Conservation (phyloP, 83 land plant species). For the Larix sibirica region DNA sequence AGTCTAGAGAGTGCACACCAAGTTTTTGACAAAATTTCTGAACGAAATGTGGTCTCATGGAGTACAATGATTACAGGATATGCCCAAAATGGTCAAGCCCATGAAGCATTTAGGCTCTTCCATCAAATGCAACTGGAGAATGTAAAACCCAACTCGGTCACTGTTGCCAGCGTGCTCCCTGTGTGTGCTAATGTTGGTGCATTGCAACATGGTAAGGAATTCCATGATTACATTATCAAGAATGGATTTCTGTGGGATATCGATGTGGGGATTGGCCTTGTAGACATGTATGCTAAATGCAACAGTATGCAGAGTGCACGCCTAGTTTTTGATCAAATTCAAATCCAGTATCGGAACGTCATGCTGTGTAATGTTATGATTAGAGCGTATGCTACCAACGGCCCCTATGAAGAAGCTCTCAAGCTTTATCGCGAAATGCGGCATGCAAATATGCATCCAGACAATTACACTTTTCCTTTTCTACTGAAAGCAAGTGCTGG, state of each 20-base stretch:
- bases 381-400: too few species aligned
- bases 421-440: too few species aligned
- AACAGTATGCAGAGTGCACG: not conserved
- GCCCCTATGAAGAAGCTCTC: too few species aligned
- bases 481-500: too few species aligned
- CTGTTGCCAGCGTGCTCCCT: not conserved
- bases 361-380: too few species aligned
- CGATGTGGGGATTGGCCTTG: not conserved
- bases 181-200: not conserved
- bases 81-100: not conserved
- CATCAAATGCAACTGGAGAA: not conserved
- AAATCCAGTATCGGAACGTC: not conserved
- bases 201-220: not conserved
- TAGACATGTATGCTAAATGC: not conserved
- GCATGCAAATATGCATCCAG: too few species aligned
- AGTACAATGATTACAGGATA: slow-evolving; percentile 59
- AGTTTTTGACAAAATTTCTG: slow-evolving; percentile 53
- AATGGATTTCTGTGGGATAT: not conserved
- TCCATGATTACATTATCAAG: not conserved
- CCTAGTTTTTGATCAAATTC: not conserved
- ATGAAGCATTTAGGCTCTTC: not conserved
- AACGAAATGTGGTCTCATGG: slow-evolving; percentile 55
- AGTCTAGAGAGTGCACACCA: slow-evolving; percentile 31
- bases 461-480: too few species aligned
- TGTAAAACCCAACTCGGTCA: not conserved